phyloP scores from a whole-genome alignment of 257 asterid species.

The Nemophila menziesii region DNA sequence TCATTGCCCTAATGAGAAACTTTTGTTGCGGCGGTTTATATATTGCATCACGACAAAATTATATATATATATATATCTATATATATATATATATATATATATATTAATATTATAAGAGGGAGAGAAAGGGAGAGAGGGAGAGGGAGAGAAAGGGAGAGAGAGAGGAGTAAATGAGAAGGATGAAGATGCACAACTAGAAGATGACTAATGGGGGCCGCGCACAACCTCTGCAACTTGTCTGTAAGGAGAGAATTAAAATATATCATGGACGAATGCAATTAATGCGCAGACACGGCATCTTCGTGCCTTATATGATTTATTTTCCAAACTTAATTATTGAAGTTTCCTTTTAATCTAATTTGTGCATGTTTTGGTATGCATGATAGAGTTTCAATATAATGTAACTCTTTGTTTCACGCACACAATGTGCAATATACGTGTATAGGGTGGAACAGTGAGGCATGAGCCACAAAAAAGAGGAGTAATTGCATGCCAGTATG shows the following conservation, averaged over 20 bases:
- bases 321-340: not conserved
- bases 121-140: not conserved
- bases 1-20: not conserved
- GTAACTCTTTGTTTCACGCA: not conserved
- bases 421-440: not conserved
- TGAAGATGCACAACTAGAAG: constrained; percentile 18
- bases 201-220: constrained; percentile 23
- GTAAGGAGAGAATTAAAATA: constrained; percentile 3
- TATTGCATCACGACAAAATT: constrained; percentile 12
- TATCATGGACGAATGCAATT: constrained; percentile 12
- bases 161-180: constrained; percentile 18
- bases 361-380: not conserved
- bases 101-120: not conserved
- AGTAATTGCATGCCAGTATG: constrained; percentile 11
- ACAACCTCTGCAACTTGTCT: constrained; percentile 37
- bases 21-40: constrained; percentile 1
- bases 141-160: not conserved
- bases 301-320: constrained; percentile 29
- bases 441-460: constrained; percentile 5
- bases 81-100: too few relatives aligned
- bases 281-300: constrained; percentile 54
- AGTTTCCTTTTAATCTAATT: constrained; percentile 4
- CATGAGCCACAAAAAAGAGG: not conserved
- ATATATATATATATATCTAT: too few relatives aligned
- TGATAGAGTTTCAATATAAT: not conserved